Evolutionary conservation across 495 filamentous ascomycete species (phyloP).

Genomic region (Penicillium roqueforti): DNA sequence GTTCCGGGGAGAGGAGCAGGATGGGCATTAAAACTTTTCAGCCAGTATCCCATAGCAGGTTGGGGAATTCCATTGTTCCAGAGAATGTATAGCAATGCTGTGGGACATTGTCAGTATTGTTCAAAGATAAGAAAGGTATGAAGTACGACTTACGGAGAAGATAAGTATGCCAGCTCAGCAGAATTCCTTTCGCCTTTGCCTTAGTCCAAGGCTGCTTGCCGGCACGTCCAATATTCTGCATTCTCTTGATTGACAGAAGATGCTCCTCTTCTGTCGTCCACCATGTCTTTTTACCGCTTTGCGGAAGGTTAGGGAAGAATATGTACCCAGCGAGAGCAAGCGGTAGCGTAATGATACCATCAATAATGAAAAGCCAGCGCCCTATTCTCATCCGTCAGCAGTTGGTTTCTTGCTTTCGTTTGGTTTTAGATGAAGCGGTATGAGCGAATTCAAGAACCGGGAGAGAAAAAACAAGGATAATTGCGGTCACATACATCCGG

Average conservation of each 20-base stretch:
- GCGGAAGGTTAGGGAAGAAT: constrained; percentile 43
- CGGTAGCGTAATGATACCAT: constrained; percentile 39
- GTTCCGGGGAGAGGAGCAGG: constrained; percentile 26
- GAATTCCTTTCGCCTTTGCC: constrained; percentile 22
- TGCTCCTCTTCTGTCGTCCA: constrained; percentile 27
- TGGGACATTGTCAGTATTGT: not conserved
- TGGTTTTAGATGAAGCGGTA: not conserved
- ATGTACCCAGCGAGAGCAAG: constrained; percentile 49
- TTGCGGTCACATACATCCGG: constrained; percentile 25
- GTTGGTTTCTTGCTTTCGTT: too few species aligned
- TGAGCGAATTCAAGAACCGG: not conserved
- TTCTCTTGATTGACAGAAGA: constrained; percentile 18
- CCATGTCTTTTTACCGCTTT: constrained; percentile 25
- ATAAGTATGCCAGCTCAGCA: constrained; percentile 28
- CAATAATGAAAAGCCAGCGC: constrained; percentile 37
- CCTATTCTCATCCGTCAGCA: not conserved
- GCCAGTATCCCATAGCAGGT: constrained; percentile 24
- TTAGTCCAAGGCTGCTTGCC: constrained; percentile 23
- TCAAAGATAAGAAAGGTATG: not conserved
- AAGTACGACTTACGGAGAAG: constrained; percentile 20
- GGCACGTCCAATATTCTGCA: constrained; percentile 23
- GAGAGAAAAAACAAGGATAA: not conserved
- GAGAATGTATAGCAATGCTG: constrained; percentile 21
- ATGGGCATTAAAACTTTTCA: constrained; percentile 25
- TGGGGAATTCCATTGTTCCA: constrained; percentile 25